A percentile compares a stretch with the other conserved stretches of the same genome.
These are phyloP conservation scores for Kandelia obovata DNA, from an alignment of 345 rosid genomes.

Conservation along the genomic window DNA sequence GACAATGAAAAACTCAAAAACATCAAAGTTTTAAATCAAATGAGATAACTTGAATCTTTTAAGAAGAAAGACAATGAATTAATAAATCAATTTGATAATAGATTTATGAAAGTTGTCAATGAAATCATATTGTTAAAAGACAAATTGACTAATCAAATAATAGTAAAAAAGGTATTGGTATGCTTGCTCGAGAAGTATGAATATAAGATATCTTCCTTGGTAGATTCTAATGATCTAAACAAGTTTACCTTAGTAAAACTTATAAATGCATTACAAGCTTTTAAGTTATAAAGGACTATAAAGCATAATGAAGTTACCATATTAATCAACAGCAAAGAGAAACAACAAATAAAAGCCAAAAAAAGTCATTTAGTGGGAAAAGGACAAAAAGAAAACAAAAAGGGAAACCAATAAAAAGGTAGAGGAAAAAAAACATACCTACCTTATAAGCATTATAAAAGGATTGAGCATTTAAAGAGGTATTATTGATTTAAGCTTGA, in stretches of 20 bases:
- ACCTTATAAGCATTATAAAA: neutral
- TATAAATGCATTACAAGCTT: neutral
- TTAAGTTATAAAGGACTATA: neutral
- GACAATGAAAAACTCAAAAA: neutral
- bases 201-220: neutral
- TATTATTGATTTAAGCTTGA: neutral
- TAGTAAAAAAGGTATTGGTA: neutral
- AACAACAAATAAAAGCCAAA: neutral
- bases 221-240: neutral
- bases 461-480: neutral
- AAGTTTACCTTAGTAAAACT: neutral
- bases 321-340: neutral
- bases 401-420: neutral
- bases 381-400: neutral
- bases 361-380: neutral
- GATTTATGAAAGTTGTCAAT: neutral
- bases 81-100: neutral
- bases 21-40: neutral
- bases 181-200: neutral
- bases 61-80: neutral
- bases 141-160: neutral
- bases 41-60: neutral
- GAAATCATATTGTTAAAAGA: neutral
- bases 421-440: neutral
- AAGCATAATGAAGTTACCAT: neutral